These are phyloP conservation scores for Talinum fruticosum DNA, from an alignment of 148 eudicot genomes.

Conservation along the genomic window DNA sequence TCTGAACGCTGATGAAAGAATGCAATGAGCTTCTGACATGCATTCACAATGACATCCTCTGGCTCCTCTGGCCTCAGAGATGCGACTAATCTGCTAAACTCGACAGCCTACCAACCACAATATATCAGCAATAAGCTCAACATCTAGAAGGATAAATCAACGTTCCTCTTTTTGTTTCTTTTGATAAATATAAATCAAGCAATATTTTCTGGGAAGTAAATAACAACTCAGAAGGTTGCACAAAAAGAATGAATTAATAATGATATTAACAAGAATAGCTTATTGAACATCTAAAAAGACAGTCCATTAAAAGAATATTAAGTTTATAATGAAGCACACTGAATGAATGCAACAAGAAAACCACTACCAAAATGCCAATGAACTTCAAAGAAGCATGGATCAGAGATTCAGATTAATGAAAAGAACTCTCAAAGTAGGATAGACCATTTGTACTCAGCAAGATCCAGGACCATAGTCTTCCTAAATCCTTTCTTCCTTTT, in stretches of 20 bases:
- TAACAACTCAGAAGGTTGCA: not conserved
- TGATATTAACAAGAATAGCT: not conserved
- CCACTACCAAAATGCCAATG: not conserved
- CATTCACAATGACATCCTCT: slow-evolving; percentile 79
- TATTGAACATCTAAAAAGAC: not conserved
- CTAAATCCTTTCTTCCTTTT: not conserved
- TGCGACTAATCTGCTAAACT: slow-evolving; percentile 78
- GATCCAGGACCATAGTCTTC: not conserved
- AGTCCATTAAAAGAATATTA: not conserved
- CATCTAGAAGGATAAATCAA: not conserved
- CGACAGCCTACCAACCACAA: slow-evolving; percentile 68
- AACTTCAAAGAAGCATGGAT: not conserved
- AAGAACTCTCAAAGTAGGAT: not conserved
- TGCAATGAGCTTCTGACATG: slow-evolving; percentile 82
- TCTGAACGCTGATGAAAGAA: slow-evolving; percentile 93
- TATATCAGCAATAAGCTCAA: slow-evolving; percentile 9
- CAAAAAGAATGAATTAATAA: not conserved
- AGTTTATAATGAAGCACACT: not conserved
- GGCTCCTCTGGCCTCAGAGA: slow-evolving; percentile 85
- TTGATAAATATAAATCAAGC: too few relatives aligned
- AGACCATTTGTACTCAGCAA: not conserved
- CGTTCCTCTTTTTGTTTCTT: too few relatives aligned
- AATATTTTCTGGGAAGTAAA: not conserved
- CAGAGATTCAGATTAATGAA: not conserved
- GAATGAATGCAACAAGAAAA: not conserved